Percentiles rank a stretch among this genome's conserved stretches.
phyloP scores from a whole-genome alignment of 2,329 filamentous ascomycete genomes.

The Botrytis pseudocinerea region DNA sequence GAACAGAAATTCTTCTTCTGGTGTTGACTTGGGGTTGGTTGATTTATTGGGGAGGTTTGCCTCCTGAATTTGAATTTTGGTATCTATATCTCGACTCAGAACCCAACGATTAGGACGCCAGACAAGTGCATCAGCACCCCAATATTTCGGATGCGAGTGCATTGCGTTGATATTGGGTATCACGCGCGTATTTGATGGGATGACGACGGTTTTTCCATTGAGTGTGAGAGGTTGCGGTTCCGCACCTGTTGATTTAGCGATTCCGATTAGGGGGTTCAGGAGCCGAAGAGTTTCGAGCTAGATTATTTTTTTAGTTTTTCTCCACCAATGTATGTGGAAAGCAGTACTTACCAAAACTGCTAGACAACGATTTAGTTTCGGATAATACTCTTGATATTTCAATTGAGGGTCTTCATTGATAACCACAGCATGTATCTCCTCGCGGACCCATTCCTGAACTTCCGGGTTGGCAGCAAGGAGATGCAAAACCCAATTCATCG shows the following conservation, averaged over 20 bases:
- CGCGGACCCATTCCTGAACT: slow-evolving; percentile 30
- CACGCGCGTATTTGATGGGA: not conserved
- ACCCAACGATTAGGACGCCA: slow-evolving; percentile 6
- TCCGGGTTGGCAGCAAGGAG: slow-evolving; percentile 33
- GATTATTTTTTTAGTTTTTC: too few relatives aligned
- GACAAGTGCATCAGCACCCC: not conserved
- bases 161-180: slow-evolving; percentile 1
- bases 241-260: not conserved
- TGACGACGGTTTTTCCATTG: not conserved
- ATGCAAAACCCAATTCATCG: slow-evolving; percentile 34
- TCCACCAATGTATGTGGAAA: not conserved
- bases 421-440: slow-evolving; percentile 34
- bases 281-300: slow-evolving; percentile 16
- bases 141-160: not conserved
- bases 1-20: not conserved
- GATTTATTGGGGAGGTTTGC: not conserved
- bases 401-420: slow-evolving; percentile 36
- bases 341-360: slow-evolving; percentile 41
- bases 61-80: not conserved
- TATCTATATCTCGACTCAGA: not conserved
- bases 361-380: slow-evolving; percentile 45
- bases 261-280: not conserved
- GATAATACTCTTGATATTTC: slow-evolving; percentile 44
- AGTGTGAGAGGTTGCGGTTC: not conserved
- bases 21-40: not conserved